Conservation (phyloP, 2,329 filamentous ascomycete genomes). For the Calonectria honghensis region DNA sequence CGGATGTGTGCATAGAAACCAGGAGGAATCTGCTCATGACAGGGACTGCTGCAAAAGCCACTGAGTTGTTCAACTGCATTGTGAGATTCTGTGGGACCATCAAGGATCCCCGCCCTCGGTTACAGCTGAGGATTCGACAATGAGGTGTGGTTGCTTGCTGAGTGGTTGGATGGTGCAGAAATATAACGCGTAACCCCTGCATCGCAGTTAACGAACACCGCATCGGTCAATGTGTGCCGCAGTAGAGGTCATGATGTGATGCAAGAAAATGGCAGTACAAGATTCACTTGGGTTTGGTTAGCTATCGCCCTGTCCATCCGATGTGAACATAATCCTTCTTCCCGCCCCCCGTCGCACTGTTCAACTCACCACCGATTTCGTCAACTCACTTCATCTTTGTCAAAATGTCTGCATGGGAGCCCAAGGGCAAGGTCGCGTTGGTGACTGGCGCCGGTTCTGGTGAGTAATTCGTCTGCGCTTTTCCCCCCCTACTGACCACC, state of each 20-base stretch:
- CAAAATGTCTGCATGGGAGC: slow-evolving; percentile 35
- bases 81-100: not conserved
- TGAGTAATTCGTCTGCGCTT: not conserved
- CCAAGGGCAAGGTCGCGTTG: slow-evolving; percentile 45
- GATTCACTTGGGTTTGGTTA: not conserved
- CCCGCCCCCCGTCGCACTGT: too few relatives aligned
- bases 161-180: not conserved
- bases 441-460: slow-evolving; percentile 50
- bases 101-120: not conserved
- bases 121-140: not conserved
- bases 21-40: not conserved
- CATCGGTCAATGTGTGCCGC: not conserved
- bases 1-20: not conserved
- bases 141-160: not conserved
- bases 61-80: not conserved
- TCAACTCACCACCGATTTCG: too few relatives aligned
- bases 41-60: not conserved
- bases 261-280: not conserved
- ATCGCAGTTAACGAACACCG: not conserved
- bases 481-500: not conserved
- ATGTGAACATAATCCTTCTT: not conserved
- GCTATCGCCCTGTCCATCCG: not conserved
- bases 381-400: not conserved
- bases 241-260: not conserved
- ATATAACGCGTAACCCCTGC: slow-evolving; percentile 11